phyloP scores from a whole-genome alignment of 1,284 basidiomycete genomes.

The Cutaneotrichosporon cyanovorans region DNA sequence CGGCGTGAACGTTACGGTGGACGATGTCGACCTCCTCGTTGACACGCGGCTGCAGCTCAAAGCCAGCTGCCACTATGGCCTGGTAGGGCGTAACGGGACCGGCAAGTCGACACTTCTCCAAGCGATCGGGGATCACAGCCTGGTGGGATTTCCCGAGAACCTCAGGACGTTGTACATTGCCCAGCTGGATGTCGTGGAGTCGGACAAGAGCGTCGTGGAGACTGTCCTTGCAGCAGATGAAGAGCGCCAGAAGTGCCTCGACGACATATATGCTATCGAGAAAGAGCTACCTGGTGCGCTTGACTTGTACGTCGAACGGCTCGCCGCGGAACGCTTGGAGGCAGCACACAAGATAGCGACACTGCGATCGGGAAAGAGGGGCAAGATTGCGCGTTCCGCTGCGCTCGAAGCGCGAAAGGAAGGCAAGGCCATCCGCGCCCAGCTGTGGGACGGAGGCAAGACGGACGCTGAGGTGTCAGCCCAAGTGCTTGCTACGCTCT shows the following conservation, averaged over 20 bases:
- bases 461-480: conserved; percentile 6
- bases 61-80: conserved; percentile 51
- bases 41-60: conserved; percentile 54
- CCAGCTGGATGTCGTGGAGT: conserved; percentile 91
- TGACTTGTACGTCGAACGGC: conserved; percentile 1
- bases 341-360: conserved; percentile 16
- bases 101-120: conserved; percentile 50
- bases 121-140: conserved; percentile 71
- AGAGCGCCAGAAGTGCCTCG: conserved; percentile 8
- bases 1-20: conserved; percentile 50
- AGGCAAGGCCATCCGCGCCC: conserved; percentile 7
- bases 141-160: conserved; percentile 67
- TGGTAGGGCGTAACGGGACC: conserved; percentile 54
- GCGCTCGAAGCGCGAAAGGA: conserved; percentile 16
- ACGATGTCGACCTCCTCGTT: conserved; percentile 51
- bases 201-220: conserved; percentile 28
- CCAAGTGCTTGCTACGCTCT: conserved; percentile 61
- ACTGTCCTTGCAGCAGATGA: conserved; percentile 2
- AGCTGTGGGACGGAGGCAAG: neutral
- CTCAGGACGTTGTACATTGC: conserved; percentile 71
- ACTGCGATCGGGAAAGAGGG: conserved; percentile 12
- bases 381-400: conserved; percentile 16
- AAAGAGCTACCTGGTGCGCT: neutral
- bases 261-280: conserved; percentile 7
- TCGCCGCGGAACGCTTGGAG: conserved; percentile 8